Base-by-base conservation (phyloP, 2,329 filamentous ascomycete species). In the Furcasterigmium furcatum region DNA sequence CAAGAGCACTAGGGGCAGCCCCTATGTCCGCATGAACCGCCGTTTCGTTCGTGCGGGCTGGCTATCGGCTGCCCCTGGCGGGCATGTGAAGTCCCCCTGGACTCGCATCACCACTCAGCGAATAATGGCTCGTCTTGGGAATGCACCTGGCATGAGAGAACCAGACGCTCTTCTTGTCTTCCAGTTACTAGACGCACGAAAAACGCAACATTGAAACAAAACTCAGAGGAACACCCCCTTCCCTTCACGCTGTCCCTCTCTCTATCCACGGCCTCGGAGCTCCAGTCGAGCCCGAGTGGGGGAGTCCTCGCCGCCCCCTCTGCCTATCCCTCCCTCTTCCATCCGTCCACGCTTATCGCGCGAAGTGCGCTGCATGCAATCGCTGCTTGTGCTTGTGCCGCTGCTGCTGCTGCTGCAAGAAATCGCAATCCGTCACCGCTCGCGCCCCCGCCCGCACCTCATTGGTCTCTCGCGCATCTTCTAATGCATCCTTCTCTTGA, bases 101-200 rank as follows among this genome's bases (percentile, higher is more conserved):
- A n/a, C n/a, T n/a, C n/a, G n/a, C n/a, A n/a, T n/a, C n/a, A n/a
- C n/a, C n/a, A n/a, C n/a, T n/a, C n/a, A n/a, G n/a, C n/a, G n/a
- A n/a, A n/a, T n/a, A n/a, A n/a, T n/a, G n/a, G n/a, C n/a, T n/a
- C n/a, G n/a, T n/a, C n/a, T n/a, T n/a, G n/a, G n/a, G n/a, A n/a
- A 27, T 27, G 24, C 24, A 27, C 24, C 24, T 27, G 24, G 24
- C 24, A 27, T 27, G 40, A 42, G 40, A 34, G 39, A 32, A 42
- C 27, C 40, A 32, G 13, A 32, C 27, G 40, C 40, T 42, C 40
- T 42, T 21, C 18, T 34, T 20, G 19, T 42, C 30, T 42, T 42
- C 13, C 40, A 36, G 27, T 45, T 42, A 46, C 40, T 45, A 44
- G 36, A 47, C 39, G 43, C 36, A 41, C 21, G 24, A 34, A 42